Evolutionary conservation across 805 yeast species (phyloP), one percentile per base, ranked within the genome.

Genomic region (Teunomyces stri): DNA sequence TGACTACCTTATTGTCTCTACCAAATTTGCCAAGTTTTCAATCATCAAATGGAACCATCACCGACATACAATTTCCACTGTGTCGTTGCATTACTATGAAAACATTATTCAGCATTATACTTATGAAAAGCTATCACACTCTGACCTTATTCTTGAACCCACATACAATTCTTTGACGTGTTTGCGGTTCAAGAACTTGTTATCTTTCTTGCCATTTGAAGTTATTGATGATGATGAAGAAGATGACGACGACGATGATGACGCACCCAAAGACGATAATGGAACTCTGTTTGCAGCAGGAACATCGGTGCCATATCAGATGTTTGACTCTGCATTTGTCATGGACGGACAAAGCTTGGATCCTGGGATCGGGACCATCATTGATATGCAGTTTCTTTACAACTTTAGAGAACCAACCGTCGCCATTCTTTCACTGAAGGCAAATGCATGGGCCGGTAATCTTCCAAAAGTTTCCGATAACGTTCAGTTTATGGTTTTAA

Each of bases 71-170:
- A 71, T 92, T n/a, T 71, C 77, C 21, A 88, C 97, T 0, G 76
- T 81, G 1, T 87, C 96, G 43, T 69, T 94, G 44, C 99, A 94
- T 67, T 89, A 79, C 61, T 94, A 91, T 64, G 97, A 92, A 56
- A 79, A 81, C 38, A 80, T 80, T 21, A 70, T 89, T 43, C 76
- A 76, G 36, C 70, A 75, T 29, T 57, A 74, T 9, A 75, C 82
- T 1, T 68, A 75, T 42, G 81, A 75, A 45, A 65, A 65, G 58
- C 56, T 56, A 51, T 69, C 51, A 44, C 62, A 65, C 5, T 67
- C 87, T 0, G 66, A 68, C 6, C 72, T 87, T 48, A 66, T 81
- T 20, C 70, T 80, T 0, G 96, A 87, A 48, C 88, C 96, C 0
- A 75, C 72, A 6, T 56, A 60, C 44, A 70, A 72, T 22, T 66